A percentile compares a stretch with the other conserved stretches of the same genome.
These are phyloP conservation scores for Fraxinus pennsylvanica DNA, from an alignment of 257 asterid genomes.

Conservation along the genomic window DNA sequence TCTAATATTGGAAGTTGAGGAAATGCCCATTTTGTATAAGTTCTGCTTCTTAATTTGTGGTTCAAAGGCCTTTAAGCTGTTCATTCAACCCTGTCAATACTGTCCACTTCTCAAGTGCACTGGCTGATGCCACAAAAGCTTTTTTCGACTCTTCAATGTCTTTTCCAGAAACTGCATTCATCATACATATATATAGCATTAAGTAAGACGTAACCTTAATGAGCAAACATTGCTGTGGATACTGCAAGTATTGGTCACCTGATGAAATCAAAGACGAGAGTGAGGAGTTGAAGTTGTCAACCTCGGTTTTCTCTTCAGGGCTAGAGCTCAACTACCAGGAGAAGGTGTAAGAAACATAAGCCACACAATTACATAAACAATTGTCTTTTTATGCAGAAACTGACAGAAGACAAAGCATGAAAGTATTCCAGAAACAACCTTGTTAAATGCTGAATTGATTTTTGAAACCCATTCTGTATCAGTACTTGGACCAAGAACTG, in stretches of 20 bases:
- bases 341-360: neutral
- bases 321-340: constrained; percentile 74
- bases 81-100: constrained; percentile 65
- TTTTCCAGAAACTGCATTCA: constrained; percentile 59
- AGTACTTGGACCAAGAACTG: constrained; percentile 69
- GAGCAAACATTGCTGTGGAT: neutral
- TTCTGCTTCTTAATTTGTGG: neutral
- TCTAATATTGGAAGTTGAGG: neutral
- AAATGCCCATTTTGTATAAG: neutral
- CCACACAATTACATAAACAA: neutral
- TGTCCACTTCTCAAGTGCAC: constrained; percentile 85
- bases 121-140: constrained; percentile 78
- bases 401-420: neutral
- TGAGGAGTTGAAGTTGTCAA: constrained; percentile 64
- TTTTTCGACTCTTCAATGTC: constrained; percentile 72
- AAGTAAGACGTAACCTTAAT: too few species aligned
- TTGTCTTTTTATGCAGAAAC: neutral
- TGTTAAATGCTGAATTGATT: constrained; percentile 68
- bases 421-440: constrained; percentile 42
- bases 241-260: constrained; percentile 34
- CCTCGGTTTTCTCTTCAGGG: constrained; percentile 77
- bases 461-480: constrained; percentile 77
- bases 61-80: constrained; percentile 85
- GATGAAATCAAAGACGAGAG: constrained; percentile 69
- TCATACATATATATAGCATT: neutral